phyloP scores from a whole-genome alignment of 2,329 filamentous ascomycete species.

The Ceratocystis alfenasii region DNA sequence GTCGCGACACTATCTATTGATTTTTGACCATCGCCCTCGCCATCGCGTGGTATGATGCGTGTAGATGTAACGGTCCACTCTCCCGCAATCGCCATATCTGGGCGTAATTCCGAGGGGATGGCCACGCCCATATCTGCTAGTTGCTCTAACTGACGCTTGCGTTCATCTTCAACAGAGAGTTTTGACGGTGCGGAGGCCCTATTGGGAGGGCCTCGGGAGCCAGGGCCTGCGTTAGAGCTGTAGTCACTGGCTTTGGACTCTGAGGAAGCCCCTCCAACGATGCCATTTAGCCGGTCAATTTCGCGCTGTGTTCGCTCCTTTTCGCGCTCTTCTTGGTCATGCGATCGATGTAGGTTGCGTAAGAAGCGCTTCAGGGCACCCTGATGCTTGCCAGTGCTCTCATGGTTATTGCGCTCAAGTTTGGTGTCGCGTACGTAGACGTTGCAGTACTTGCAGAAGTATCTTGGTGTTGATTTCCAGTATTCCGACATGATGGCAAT shows the following conservation, averaged over 20 bases:
- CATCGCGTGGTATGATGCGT: slow-evolving; percentile 40
- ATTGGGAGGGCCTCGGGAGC: slow-evolving; percentile 8
- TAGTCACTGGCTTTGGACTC: slow-evolving; percentile 21
- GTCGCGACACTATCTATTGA: slow-evolving; percentile 39
- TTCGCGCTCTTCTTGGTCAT: slow-evolving; percentile 70
- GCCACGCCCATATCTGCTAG: slow-evolving; percentile 76
- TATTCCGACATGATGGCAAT: slow-evolving; percentile 71
- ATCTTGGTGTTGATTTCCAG: slow-evolving; percentile 95
- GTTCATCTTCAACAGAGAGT: slow-evolving; percentile 46
- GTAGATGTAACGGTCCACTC: slow-evolving; percentile 71
- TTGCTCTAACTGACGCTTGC: slow-evolving; percentile 76
- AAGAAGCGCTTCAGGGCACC: slow-evolving; percentile 77
- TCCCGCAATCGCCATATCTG: slow-evolving; percentile 75
- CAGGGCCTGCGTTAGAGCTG: neutral
- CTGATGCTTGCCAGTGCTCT: slow-evolving; percentile 76
- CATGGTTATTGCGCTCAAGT: slow-evolving; percentile 79
- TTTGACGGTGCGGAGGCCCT: slow-evolving; percentile 21
- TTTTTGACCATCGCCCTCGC: slow-evolving; percentile 27
- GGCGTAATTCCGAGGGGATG: slow-evolving; percentile 64
- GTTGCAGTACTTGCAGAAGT: slow-evolving; percentile 97
- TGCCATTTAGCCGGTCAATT: slow-evolving; percentile 70
- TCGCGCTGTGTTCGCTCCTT: slow-evolving; percentile 74
- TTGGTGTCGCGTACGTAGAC: slow-evolving; percentile 84
- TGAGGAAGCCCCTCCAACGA: slow-evolving; percentile 43
- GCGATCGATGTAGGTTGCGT: slow-evolving; percentile 72